phyloP scores from a whole-genome alignment of 2,329 filamentous ascomycete genomes.

The Fusarium sp. region DNA sequence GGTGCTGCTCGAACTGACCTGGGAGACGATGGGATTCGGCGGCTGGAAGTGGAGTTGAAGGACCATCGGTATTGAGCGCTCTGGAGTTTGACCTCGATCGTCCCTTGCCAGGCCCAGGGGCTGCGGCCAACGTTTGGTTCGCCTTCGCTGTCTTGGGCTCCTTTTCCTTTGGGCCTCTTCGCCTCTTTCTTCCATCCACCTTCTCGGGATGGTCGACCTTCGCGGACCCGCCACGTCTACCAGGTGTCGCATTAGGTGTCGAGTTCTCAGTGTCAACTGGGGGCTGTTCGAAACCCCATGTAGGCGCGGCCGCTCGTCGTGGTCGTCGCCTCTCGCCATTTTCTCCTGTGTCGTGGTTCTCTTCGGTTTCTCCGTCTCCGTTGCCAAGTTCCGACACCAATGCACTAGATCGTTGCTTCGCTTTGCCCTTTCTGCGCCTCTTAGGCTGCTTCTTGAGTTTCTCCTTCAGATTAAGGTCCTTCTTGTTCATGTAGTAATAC shows the following conservation, averaged over 20 bases:
- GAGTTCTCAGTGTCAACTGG: constrained; percentile 69
- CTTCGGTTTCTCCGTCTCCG: constrained; percentile 66
- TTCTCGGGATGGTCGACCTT: constrained; percentile 61
- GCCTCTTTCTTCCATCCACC: constrained; percentile 52
- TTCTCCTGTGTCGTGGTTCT: constrained; percentile 66
- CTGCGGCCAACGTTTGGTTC: constrained; percentile 59
- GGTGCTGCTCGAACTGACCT: constrained; percentile 57
- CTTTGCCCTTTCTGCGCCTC: constrained; percentile 66
- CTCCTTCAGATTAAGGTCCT: constrained; percentile 79
- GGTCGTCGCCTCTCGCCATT: constrained; percentile 70
- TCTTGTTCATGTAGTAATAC: constrained; percentile 86
- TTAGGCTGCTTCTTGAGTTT: constrained; percentile 74
- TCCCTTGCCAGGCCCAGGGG: constrained; percentile 56
- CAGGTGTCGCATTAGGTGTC: constrained; percentile 67
- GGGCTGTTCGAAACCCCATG: constrained; percentile 72
- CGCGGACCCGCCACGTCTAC: constrained; percentile 58
- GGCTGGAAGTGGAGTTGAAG: constrained; percentile 51
- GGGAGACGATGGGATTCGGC: constrained; percentile 55
- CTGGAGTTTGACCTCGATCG: constrained; percentile 67
- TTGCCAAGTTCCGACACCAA: constrained; percentile 74
- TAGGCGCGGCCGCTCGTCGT: constrained; percentile 75
- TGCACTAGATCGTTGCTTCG: constrained; percentile 70
- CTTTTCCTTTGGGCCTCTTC: constrained; percentile 54
- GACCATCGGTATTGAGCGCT: constrained; percentile 57
- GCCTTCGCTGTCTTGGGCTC: constrained; percentile 54